phyloP scores from a whole-genome alignment of 202 grass and related monocot species.

The Setaria italica region DNA sequence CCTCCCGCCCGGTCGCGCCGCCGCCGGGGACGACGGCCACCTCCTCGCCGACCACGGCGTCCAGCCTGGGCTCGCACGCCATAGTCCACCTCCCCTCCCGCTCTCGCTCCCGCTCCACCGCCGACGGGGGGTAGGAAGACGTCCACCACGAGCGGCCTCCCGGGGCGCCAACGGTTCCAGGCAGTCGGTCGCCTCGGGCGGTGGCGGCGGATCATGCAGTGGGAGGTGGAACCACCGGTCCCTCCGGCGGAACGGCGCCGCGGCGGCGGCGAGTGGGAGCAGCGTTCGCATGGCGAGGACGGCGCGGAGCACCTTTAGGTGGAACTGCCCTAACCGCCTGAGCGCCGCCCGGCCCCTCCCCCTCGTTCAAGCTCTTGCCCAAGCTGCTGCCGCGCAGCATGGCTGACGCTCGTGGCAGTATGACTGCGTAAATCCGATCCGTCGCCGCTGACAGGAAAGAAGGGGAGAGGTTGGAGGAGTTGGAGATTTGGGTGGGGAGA shows the following conservation, averaged over 20 bases:
- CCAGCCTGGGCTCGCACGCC: conserved; percentile 68
- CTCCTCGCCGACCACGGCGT: conserved; percentile 51
- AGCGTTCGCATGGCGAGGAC: conserved; percentile 68
- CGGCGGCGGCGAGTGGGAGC: conserved; percentile 34
- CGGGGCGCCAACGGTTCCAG: conserved; percentile 54
- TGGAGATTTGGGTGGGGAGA: conserved; percentile 39
- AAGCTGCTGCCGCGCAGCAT: conserved; percentile 46
- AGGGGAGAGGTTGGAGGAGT: conserved; percentile 28
- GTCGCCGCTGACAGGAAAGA: conserved; percentile 4
- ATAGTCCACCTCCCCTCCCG: conserved; percentile 57
- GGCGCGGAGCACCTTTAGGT: conserved; percentile 76
- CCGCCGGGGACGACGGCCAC: conserved; percentile 29
- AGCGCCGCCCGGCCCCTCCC: conserved; percentile 15
- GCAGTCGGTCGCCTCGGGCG: conserved; percentile 49
- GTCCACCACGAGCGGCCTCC: conserved; percentile 77
- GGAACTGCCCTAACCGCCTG: conserved; percentile 48
- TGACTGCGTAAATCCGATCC: conserved; percentile 65
- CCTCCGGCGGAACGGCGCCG: conserved; percentile 41
- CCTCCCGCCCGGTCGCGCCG: no score
- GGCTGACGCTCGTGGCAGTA: conserved; percentile 51
- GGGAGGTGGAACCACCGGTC: conserved; percentile 80
- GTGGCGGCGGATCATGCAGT: conserved; percentile 64
- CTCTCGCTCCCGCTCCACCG: conserved; percentile 1
- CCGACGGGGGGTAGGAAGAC: conserved; percentile 54
- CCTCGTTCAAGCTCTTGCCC: conserved; percentile 42